Conservation (phyloP, 148 eudicot species). For the Rhododendron griersonianum region DNA sequence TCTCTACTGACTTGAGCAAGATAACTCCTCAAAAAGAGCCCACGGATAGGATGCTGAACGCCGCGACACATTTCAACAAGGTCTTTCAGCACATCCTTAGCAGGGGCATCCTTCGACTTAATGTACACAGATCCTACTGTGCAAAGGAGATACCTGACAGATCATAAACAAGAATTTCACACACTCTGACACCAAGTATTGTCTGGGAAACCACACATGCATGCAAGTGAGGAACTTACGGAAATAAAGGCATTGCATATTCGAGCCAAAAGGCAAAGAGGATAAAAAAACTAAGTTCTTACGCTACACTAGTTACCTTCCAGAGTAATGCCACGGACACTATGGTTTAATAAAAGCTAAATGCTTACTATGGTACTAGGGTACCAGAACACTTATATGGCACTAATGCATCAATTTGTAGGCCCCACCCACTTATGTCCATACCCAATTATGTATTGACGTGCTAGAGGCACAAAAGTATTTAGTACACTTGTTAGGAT, state of each 20-base stretch:
- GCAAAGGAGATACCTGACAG: conserved; percentile 85
- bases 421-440: neutral
- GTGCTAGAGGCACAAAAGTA: neutral
- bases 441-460: neutral
- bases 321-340: neutral
- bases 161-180: conserved; percentile 8
- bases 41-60: conserved; percentile 95
- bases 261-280: neutral
- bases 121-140: conserved; percentile 97
- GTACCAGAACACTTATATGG: neutral
- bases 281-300: neutral
- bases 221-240: neutral
- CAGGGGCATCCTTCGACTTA: conserved; percentile 79
- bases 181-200: neutral
- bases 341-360: neutral
- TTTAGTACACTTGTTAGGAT: neutral
- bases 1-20: conserved; percentile 96
- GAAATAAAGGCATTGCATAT: neutral
- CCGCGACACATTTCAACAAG: conserved; percentile 98
- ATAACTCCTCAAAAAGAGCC: conserved; percentile 93
- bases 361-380: neutral
- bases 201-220: neutral
- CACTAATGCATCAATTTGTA: neutral
- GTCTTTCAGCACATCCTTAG: conserved; percentile 87
- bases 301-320: neutral